Evolutionary conservation across 139 green algal genomes (phyloP).

Genomic region (Limnomonas spitsbergensis): DNA sequence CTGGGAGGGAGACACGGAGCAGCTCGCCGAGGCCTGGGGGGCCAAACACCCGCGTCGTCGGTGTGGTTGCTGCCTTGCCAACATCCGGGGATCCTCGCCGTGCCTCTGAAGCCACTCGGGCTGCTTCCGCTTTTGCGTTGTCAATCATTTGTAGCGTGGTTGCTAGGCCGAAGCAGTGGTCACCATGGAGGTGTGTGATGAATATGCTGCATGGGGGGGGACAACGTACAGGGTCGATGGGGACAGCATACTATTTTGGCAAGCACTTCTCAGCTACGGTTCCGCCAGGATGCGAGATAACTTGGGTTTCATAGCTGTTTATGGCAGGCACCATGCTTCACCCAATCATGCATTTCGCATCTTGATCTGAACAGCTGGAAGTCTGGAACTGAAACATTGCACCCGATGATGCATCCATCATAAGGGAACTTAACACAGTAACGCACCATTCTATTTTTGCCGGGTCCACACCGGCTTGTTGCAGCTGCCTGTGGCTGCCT

Average conservation of each 20-base stretch:
- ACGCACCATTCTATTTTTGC: conserved; percentile 40
- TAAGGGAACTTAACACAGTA: not conserved
- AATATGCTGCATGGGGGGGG: conserved; percentile 55
- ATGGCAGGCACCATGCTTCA: not conserved
- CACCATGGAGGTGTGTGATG: conserved; percentile 94
- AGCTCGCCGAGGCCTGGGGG: conserved; percentile 48
- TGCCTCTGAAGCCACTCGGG: not conserved
- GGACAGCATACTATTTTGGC: not conserved
- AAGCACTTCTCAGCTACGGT: not conserved
- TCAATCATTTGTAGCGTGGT: conserved; percentile 44
- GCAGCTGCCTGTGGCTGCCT: conserved; percentile 73
- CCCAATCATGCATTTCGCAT: too few species aligned
- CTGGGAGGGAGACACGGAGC: conserved; percentile 40
- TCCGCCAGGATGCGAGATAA: not conserved
- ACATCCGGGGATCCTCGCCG: not conserved
- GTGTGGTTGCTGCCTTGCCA: not conserved
- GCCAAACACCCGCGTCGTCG: conserved; percentile 38
- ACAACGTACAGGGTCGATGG: not conserved
- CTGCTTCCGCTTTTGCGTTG: conserved; percentile 10
- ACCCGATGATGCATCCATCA: not conserved
- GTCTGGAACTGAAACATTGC: not conserved
- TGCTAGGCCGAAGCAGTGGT: conserved; percentile 92
- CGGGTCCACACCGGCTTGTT: conserved; percentile 41
- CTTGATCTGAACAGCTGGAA: not conserved
- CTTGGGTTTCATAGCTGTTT: not conserved